Evolutionary conservation across 2,329 filamentous ascomycete genomes (phyloP).

Genomic region (Dichotomopilus funicola): DNA sequence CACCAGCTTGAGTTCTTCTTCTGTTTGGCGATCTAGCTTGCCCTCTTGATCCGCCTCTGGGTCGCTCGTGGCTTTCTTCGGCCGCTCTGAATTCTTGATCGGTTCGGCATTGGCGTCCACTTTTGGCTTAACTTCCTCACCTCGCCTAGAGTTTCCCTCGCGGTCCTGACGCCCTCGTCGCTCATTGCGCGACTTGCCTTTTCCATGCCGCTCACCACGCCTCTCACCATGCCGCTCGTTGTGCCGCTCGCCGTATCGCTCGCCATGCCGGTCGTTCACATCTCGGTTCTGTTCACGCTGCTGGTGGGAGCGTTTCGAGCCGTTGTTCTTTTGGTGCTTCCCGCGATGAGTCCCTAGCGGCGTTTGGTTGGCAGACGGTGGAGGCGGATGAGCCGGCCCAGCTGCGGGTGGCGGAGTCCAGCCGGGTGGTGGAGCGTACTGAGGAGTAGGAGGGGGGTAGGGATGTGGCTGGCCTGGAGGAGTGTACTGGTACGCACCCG

Average conservation of each 20-base stretch:
- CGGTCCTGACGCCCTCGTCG: constrained; percentile 11
- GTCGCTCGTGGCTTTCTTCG: not conserved
- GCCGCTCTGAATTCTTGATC: not conserved
- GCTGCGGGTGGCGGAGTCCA: constrained; percentile 12
- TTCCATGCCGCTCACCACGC: constrained; percentile 12
- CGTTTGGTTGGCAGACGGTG: constrained; percentile 11
- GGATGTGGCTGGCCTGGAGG: constrained; percentile 14
- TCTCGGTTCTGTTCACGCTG: constrained; percentile 14
- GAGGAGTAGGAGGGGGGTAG: constrained; percentile 17
- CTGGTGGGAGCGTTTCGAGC: constrained; percentile 10
- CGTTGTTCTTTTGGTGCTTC: constrained; percentile 17
- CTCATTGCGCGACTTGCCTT: constrained; percentile 9
- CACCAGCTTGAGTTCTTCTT: constrained; percentile 35
- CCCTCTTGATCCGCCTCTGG: constrained; percentile 6
- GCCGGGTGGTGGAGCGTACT: constrained; percentile 20
- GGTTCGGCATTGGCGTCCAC: not conserved
- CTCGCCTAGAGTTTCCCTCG: not conserved
- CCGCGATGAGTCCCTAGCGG: constrained; percentile 11
- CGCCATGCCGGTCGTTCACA: constrained; percentile 12
- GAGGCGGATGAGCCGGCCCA: constrained; percentile 9
- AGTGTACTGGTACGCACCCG: constrained; percentile 15
- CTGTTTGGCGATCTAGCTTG: constrained; percentile 26
- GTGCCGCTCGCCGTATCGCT: constrained; percentile 11
- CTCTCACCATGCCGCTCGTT: constrained; percentile 17
- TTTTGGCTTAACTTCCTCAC: not conserved